A percentile compares a stretch with the other conserved stretches of the same genome.
These are phyloP conservation scores for Psilocybe azurescens DNA, from an alignment of 768 basidiomycete species.

Conservation along the genomic window DNA sequence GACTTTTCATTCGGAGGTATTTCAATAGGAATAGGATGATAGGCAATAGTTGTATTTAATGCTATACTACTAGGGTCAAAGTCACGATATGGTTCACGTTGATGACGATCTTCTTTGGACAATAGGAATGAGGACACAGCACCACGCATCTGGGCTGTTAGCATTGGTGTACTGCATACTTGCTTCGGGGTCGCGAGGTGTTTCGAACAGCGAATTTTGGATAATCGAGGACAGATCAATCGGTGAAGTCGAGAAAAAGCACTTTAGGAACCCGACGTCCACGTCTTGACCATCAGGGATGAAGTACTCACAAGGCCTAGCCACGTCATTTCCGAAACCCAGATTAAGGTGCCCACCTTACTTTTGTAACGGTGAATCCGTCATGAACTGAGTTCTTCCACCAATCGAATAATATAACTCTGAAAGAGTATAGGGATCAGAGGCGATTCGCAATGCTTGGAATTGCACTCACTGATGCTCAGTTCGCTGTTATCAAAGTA, in stretches of 20 bases:
- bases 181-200: background rate
- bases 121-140: constrained; percentile 7
- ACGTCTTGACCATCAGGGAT: constrained; percentile 21
- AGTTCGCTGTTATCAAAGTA: constrained; percentile 35
- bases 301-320: constrained; percentile 25
- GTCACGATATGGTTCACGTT: too few relatives aligned
- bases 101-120: constrained; percentile 3
- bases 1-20: too few relatives aligned
- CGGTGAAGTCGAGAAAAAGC: constrained; percentile 34
- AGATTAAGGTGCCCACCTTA: constrained; percentile 26
- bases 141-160: background rate
- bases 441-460: background rate
- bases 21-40: too few relatives aligned
- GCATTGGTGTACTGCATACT: background rate
- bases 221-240: constrained; percentile 31
- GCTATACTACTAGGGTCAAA: too few relatives aligned
- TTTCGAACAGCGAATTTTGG: constrained; percentile 30
- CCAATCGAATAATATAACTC: background rate
- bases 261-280: constrained; percentile 42
- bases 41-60: too few relatives aligned
- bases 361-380: constrained; percentile 3
- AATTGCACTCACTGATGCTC: constrained; percentile 24
- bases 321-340: constrained; percentile 37
- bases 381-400: background rate
- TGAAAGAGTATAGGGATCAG: background rate